These are phyloP conservation scores for Endotrypanum monterogeii DNA, from an alignment of 208 protist genomes.

Conservation along the genomic window DNA sequence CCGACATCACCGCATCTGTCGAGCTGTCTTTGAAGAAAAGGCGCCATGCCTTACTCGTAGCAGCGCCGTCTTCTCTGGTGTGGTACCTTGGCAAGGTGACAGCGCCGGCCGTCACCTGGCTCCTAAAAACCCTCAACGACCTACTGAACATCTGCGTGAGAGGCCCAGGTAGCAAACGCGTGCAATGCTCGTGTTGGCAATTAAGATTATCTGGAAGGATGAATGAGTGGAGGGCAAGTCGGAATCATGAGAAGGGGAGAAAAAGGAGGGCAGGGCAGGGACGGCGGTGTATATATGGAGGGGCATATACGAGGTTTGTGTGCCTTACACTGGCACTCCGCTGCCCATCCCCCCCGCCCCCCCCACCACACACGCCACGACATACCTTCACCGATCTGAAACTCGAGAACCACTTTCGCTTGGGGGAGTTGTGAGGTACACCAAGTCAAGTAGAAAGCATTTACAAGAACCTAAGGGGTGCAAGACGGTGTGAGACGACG, in stretches of 20 bases:
- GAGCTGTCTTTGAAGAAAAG: conserved; percentile 43
- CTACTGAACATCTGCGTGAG: conserved; percentile 16
- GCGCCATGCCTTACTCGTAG: conserved; percentile 57
- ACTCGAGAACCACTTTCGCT: background rate
- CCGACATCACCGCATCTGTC: conserved; percentile 29
- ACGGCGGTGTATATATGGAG: too few species aligned
- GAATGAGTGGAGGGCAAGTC: background rate
- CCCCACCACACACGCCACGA: background rate
- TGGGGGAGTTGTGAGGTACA: background rate
- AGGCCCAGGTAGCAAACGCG: background rate
- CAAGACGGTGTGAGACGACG: background rate
- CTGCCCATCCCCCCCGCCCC: too few species aligned
- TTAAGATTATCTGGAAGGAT: background rate
- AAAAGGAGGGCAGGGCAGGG: background rate
- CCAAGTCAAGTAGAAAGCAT: background rate
- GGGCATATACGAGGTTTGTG: too few species aligned
- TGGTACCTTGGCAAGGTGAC: conserved; percentile 19
- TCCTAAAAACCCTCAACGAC: conserved; percentile 2
- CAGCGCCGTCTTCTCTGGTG: conserved; percentile 12
- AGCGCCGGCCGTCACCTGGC: background rate
- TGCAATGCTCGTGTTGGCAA: background rate
- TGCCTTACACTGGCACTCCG: too few species aligned
- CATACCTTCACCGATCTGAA: background rate
- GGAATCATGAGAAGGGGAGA: background rate
- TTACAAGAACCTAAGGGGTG: background rate